phyloP scores from a whole-genome alignment of 306 rosid species.

The Cyamopsis tetragonoloba region DNA sequence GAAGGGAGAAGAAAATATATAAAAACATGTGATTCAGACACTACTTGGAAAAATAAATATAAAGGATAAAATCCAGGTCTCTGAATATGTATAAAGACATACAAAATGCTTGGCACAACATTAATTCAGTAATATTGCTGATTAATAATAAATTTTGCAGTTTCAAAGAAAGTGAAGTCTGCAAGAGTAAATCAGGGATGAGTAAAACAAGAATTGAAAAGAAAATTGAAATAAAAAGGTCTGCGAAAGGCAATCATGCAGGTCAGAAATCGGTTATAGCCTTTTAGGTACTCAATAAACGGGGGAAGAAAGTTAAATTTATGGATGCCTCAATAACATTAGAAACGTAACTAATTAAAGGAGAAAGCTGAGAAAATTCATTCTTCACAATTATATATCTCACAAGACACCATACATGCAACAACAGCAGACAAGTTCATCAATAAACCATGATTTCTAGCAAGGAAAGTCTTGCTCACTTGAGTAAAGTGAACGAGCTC shows the following conservation, averaged over 20 bases:
- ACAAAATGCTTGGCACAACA: slow-evolving; percentile 10
- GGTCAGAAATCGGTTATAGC: not conserved
- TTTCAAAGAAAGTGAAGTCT: not conserved
- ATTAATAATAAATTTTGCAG: not conserved
- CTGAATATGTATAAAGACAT: not conserved
- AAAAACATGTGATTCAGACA: not conserved
- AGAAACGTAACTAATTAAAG: slow-evolving; percentile 1
- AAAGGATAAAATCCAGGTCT: slow-evolving; percentile 14
- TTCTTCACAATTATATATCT: not conserved
- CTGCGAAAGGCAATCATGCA: not conserved
- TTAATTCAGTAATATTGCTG: not conserved
- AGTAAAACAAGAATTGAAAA: not conserved
- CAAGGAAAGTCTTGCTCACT: slow-evolving; percentile 46
- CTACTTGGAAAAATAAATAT: not conserved
- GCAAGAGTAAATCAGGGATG: not conserved
- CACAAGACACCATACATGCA: not conserved
- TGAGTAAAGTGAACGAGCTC: slow-evolving; percentile 91
- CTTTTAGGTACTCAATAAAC: not conserved
- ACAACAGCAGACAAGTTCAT: slow-evolving; percentile 15
- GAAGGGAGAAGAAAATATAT: not conserved
- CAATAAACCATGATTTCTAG: slow-evolving; percentile 14
- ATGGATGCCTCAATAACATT: not conserved
- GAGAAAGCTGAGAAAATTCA: slow-evolving; percentile 7
- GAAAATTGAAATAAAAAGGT: not conserved
- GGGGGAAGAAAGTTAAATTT: slow-evolving; percentile 7